Evolutionary conservation across 148 eudicot genomes (phyloP).

Genomic region (Simmondsia chinensis): DNA sequence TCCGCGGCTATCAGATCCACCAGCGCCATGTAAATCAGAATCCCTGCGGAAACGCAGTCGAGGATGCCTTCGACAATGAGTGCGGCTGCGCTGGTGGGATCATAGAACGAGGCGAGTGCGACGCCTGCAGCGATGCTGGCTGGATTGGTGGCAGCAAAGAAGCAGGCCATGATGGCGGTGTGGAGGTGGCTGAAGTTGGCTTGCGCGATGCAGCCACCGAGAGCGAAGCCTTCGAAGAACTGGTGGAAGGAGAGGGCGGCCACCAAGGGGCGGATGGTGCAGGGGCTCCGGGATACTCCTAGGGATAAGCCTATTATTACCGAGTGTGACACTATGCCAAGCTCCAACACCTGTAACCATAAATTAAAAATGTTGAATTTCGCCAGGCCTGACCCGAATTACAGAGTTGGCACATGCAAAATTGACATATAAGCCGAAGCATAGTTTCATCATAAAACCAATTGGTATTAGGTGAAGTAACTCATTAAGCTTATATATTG

Average conservation of each 20-base stretch:
- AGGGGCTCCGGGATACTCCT: slow-evolving; percentile 45
- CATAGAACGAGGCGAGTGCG: slow-evolving; percentile 52
- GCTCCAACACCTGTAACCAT: slow-evolving; percentile 30
- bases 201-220: slow-evolving; percentile 67
- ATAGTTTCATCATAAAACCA: too few species aligned
- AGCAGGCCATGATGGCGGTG: slow-evolving; percentile 69
- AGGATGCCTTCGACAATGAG: slow-evolving; percentile 70
- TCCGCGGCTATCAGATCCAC: slow-evolving; percentile 96
- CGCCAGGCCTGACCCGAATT: too few species aligned
- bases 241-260: slow-evolving; percentile 44
- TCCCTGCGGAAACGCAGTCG: slow-evolving; percentile 85
- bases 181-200: slow-evolving; percentile 51
- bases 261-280: slow-evolving; percentile 31
- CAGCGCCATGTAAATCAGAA: slow-evolving; percentile 85
- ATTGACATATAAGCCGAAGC: too few species aligned
- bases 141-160: slow-evolving; percentile 87
- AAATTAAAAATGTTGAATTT: neutral
- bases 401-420: too few species aligned
- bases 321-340: slow-evolving; percentile 40
- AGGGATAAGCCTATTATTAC: slow-evolving; percentile 36
- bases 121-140: slow-evolving; percentile 62
- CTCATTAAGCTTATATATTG: too few species aligned
- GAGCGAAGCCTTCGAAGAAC: slow-evolving; percentile 45
- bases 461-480: too few species aligned
- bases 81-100: slow-evolving; percentile 65